Percentiles rank a stretch among this genome's conserved stretches.
These are phyloP conservation scores for Candida koratica DNA, from an alignment of 805 yeast genomes.

Conservation along the genomic window DNA sequence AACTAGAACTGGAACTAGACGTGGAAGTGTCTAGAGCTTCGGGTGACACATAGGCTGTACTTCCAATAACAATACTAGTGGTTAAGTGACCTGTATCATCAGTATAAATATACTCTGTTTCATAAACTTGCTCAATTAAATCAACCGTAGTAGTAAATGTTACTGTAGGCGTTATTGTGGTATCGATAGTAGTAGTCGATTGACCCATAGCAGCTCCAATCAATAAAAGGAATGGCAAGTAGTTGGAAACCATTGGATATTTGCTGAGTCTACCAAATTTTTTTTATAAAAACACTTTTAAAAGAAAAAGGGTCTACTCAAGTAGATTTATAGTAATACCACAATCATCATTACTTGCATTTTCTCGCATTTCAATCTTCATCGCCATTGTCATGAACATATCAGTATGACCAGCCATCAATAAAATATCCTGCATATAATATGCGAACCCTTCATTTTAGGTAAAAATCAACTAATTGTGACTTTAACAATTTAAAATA, in stretches of 20 bases:
- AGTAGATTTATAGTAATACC: constrained; percentile 2
- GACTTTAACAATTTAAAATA: constrained; percentile 3
- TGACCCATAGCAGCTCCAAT: constrained; percentile 12
- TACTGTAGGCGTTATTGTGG: constrained; percentile 26
- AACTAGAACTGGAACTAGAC: background rate
- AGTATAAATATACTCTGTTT: constrained; percentile 30
- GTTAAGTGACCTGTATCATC: constrained; percentile 27
- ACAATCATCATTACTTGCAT: background rate
- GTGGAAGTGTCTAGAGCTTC: constrained; percentile 1
- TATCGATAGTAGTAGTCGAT: constrained; percentile 19
- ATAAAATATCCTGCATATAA: constrained; percentile 6
- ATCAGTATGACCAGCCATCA: constrained; percentile 5
- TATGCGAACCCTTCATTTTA: background rate
- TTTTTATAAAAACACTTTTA: background rate
- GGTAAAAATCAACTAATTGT: background rate
- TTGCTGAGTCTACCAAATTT: constrained; percentile 1
- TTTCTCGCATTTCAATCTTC: too few relatives aligned
- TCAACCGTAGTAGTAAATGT: constrained; percentile 30
- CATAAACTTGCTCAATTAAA: constrained; percentile 23
- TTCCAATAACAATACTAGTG: constrained; percentile 13
- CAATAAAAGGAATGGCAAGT: constrained; percentile 16
- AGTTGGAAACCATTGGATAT: constrained; percentile 13
- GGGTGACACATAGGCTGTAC: constrained; percentile 11
- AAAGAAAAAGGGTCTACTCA: constrained; percentile 3
- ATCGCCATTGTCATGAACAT: too few relatives aligned